Evolutionary conservation across 2,329 filamentous ascomycete genomes (phyloP).

Genomic region (Tolypocladium tundrense): DNA sequence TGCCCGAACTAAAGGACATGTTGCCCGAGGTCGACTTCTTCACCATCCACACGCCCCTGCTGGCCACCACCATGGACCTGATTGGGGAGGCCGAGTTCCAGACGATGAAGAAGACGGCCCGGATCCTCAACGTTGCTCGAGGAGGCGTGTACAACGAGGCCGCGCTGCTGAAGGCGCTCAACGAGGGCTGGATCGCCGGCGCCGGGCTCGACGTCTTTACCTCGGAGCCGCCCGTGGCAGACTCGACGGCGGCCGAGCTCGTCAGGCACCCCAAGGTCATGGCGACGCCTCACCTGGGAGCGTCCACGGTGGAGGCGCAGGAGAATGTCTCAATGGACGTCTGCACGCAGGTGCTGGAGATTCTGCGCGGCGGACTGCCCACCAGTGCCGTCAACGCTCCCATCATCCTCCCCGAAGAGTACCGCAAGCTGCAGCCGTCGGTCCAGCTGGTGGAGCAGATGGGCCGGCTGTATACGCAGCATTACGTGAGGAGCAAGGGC

Average conservation of each 20-base stretch:
- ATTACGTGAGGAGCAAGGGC: slow-evolving; percentile 41
- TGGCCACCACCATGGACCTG: slow-evolving; percentile 67
- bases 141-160: slow-evolving; percentile 73
- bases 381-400: slow-evolving; percentile 73
- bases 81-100: slow-evolving; percentile 56
- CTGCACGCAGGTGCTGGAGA: slow-evolving; percentile 67
- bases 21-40: slow-evolving; percentile 63
- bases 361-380: slow-evolving; percentile 62
- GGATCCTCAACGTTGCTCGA: slow-evolving; percentile 69
- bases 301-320: slow-evolving; percentile 72
- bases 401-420: slow-evolving; percentile 72
- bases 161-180: slow-evolving; percentile 59
- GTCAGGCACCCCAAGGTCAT: slow-evolving; percentile 63
- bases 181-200: slow-evolving; percentile 61
- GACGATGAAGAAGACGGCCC: slow-evolving; percentile 62
- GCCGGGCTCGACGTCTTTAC: slow-evolving; percentile 76
- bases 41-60: slow-evolving; percentile 71
- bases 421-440: slow-evolving; percentile 66
- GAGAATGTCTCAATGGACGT: slow-evolving; percentile 78
- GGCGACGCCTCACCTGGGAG: slow-evolving; percentile 69
- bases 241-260: slow-evolving; percentile 50
- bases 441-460: slow-evolving; percentile 70
- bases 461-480: slow-evolving; percentile 69
- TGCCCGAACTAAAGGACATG: slow-evolving; percentile 45
- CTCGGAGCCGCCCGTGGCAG: slow-evolving; percentile 51